Evolutionary conservation across 306 rosid species (phyloP), one percentile per base, ranked within the genome.

Genomic region (Vicia villosa): DNA sequence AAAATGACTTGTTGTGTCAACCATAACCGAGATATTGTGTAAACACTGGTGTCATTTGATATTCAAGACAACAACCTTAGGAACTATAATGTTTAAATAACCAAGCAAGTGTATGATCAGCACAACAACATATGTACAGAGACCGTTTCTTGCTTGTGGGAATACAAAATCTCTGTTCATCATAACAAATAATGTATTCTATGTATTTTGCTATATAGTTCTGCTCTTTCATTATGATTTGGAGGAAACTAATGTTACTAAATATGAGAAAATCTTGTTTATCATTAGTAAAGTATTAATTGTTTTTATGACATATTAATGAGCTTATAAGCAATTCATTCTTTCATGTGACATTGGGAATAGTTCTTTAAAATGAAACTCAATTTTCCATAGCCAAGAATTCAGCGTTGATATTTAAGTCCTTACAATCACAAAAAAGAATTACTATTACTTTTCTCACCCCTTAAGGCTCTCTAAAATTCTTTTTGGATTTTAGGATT

Each of bases 251-350:
- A n/a, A n/a, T n/a, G n/a, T n/a, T n/a, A n/a, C n/a, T n/a, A n/a
- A n/a, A n/a, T n/a, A 28, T 26, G 55, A 76, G 15, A 61, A 76
- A 49, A 76, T 17, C 21, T 75, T n/a, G 63, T 59, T 61, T 59
- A n/a, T n/a, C n/a, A n/a, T n/a, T n/a, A n/a, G n/a, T n/a, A n/a
- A n/a, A n/a, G n/a, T n/a, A n/a, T n/a, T n/a, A n/a, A n/a, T n/a
- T n/a, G n/a, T n/a, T n/a, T n/a, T n/a, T n/a, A n/a, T n/a, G n/a
- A n/a, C n/a, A n/a, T n/a, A 38, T 21, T 38, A 38, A 43, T 32
- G 5, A 52, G 58, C 14, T 5, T 5, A 11, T 43, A 41, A 68
- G 43, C 24, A 42, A 41, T 70, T 42, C 19, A 3, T 62, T 63
- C 28, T 70, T 63, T 52, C 54, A 3, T 1, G 37, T 4, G 30